These are phyloP conservation scores for Candida sanyaensis DNA, from an alignment of 1,139 yeast species.

Conservation along the genomic window DNA sequence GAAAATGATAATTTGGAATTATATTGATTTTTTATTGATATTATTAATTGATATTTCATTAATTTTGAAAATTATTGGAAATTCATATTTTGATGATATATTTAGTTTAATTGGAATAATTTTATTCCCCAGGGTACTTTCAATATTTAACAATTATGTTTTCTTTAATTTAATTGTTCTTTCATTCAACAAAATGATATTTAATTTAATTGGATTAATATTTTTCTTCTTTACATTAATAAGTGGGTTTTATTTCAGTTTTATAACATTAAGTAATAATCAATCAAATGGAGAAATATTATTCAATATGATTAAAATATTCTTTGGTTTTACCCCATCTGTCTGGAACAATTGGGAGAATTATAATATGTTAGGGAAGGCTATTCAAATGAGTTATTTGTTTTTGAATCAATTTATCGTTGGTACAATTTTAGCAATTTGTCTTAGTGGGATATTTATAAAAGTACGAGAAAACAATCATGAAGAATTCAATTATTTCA, in stretches of 20 bases:
- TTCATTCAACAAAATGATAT: conserved; percentile 55
- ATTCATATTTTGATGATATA: conserved; percentile 27
- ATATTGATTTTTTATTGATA: conserved; percentile 37
- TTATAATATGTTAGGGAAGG: conserved; percentile 51
- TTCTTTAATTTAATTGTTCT: conserved; percentile 55
- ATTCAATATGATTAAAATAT: conserved; percentile 55
- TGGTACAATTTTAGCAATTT: conserved; percentile 60
- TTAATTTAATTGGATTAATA: conserved; percentile 56
- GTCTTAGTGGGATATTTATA: conserved; percentile 48
- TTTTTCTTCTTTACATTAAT: conserved; percentile 53
- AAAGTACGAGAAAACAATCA: conserved; percentile 38
- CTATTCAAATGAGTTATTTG: conserved; percentile 52
- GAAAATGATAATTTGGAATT: conserved; percentile 44
- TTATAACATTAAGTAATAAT: conserved; percentile 51
- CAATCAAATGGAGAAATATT: conserved; percentile 51
- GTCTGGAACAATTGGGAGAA: conserved; percentile 63
- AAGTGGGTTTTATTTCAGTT: conserved; percentile 60
- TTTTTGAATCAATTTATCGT: conserved; percentile 61
- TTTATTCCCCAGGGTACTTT: conserved; percentile 54
- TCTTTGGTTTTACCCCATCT: conserved; percentile 65
- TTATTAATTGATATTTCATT: conserved; percentile 33
- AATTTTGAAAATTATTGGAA: conserved; percentile 20
- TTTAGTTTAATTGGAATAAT: conserved; percentile 54
- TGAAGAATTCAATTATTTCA: conserved; percentile 45
- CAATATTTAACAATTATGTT: conserved; percentile 55